Conservation (phyloP, 208 protist genomes). For the Porcisia hertigi region DNA sequence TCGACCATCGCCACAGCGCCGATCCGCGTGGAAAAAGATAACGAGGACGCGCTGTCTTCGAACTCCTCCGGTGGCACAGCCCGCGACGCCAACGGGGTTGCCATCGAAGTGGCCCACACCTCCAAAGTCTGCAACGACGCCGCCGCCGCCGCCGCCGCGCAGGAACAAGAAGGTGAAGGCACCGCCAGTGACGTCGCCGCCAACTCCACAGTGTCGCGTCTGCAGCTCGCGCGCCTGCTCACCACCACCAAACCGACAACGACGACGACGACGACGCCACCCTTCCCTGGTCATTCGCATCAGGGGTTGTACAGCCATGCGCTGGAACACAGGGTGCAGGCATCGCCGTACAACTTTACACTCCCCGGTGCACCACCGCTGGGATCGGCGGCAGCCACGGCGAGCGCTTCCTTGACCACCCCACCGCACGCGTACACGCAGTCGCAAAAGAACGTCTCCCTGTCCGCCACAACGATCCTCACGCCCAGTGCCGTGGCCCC, state of each 20-base stretch:
- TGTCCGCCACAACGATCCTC: not conserved
- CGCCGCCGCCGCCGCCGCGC: not conserved
- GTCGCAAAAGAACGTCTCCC: not conserved
- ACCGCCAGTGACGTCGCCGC: not conserved
- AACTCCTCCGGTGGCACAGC: not conserved
- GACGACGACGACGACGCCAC: not conserved
- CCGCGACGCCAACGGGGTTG: not conserved
- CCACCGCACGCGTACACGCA: not conserved
- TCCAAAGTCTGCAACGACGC: not conserved
- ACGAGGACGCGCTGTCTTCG: not conserved
- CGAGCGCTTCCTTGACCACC: not conserved
- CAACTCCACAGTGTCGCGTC: not conserved
- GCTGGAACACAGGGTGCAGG: not conserved
- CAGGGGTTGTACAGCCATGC: slow-evolving; percentile 1
- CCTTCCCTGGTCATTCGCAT: not conserved
- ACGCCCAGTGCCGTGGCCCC: not conserved
- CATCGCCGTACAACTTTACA: slow-evolving; percentile 7
- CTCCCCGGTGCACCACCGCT: slow-evolving; percentile 10
- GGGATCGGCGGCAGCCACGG: not conserved
- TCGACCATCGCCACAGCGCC: not conserved
- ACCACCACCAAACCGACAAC: not conserved
- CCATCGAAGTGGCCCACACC: not conserved
- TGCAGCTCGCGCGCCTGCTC: slow-evolving; percentile 1
- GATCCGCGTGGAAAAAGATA: not conserved
- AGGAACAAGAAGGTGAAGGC: no score